Evolutionary conservation across 2,329 filamentous ascomycete genomes (phyloP).

Genomic region (Sordariomycetes sp.): DNA sequence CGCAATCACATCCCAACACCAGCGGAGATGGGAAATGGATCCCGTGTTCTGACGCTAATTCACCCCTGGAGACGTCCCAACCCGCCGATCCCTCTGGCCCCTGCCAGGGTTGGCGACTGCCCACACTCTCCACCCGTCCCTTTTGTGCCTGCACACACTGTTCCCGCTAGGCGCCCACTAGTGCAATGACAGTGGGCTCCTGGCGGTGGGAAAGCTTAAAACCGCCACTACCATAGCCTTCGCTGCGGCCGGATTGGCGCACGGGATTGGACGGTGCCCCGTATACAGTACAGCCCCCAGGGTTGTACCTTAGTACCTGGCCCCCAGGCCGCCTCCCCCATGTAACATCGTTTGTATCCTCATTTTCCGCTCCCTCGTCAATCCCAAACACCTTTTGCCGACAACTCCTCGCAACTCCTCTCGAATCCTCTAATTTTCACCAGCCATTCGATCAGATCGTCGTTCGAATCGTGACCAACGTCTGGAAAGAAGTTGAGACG

Average conservation of each 20-base stretch:
- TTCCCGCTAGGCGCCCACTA: background rate
- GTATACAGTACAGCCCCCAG: background rate
- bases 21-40: background rate
- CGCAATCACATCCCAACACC: background rate
- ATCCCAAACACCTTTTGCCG: background rate
- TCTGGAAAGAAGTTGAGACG: background rate
- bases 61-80: background rate
- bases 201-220: background rate
- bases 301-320: background rate
- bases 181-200: background rate
- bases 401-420: background rate
- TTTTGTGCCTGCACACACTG: background rate
- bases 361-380: background rate
- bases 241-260: background rate
- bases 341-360: background rate
- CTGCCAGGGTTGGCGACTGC: background rate
- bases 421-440: background rate
- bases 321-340: background rate
- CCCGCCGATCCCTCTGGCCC: background rate
- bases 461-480: background rate
- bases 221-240: background rate
- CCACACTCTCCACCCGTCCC: background rate
- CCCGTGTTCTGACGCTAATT: background rate
- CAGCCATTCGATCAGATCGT: background rate
- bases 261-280: background rate